phyloP scores from a whole-genome alignment of 2,329 filamentous ascomycete species.

The Lomentospora prolificans region DNA sequence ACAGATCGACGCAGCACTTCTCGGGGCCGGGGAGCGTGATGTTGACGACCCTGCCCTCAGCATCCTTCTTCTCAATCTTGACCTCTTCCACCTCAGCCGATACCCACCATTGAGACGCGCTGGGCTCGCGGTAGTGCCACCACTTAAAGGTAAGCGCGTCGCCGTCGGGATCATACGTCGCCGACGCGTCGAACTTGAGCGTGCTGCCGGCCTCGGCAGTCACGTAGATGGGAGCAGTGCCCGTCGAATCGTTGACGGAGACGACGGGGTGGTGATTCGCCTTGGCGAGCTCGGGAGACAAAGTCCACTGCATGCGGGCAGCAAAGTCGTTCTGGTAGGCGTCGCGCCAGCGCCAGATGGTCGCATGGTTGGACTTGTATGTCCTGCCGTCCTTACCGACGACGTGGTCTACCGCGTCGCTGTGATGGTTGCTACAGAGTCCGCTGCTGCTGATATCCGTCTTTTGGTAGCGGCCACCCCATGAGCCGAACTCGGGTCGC shows the following conservation, averaged over 20 bases:
- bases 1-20: constrained; percentile 26
- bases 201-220: constrained; percentile 27
- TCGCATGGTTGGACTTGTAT: constrained; percentile 17
- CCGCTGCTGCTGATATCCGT: constrained; percentile 9
- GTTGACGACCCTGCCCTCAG: constrained; percentile 19
- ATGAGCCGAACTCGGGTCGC: constrained; percentile 35
- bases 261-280: constrained; percentile 37
- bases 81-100: constrained; percentile 28
- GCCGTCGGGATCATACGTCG: constrained; percentile 35
- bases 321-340: constrained; percentile 32
- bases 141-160: constrained; percentile 34
- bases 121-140: constrained; percentile 34
- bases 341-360: constrained; percentile 31
- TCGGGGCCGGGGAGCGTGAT: constrained; percentile 28
- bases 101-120: constrained; percentile 8
- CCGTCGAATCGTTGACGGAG: constrained; percentile 29
- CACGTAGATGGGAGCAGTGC: constrained; percentile 27
- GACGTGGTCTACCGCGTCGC: constrained; percentile 20
- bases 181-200: constrained; percentile 32
- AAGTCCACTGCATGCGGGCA: constrained; percentile 29
- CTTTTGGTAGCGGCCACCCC: constrained; percentile 35
- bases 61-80: constrained; percentile 16
- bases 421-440: constrained; percentile 16
- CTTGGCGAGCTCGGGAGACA: constrained; percentile 17
- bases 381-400: constrained; percentile 18